Conservation (phyloP, 2,329 filamentous ascomycete species). For the Exophiala xenobiotica region DNA sequence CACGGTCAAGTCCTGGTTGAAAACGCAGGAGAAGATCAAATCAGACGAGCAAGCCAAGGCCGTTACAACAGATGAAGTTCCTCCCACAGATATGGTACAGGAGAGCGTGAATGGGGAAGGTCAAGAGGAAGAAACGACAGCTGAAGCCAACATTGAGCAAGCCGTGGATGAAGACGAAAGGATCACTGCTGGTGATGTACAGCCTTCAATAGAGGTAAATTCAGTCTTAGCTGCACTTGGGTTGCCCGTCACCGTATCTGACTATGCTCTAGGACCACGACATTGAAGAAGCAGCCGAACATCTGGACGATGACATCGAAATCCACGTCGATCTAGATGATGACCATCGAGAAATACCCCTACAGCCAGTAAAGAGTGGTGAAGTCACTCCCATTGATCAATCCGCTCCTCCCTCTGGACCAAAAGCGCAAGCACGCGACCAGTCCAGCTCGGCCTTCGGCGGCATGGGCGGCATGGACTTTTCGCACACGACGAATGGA, state of each 20-base stretch:
- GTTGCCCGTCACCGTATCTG: not conserved
- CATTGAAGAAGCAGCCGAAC: slow-evolving; percentile 13
- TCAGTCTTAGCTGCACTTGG: not conserved
- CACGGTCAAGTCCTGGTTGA: slow-evolving; percentile 86
- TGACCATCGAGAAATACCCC: slow-evolving; percentile 21
- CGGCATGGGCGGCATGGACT: slow-evolving; percentile 40
- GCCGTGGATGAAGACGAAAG: slow-evolving; percentile 22
- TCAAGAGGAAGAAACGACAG: slow-evolving; percentile 5
- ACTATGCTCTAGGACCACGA: slow-evolving; percentile 17
- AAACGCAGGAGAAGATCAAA: slow-evolving; percentile 86
- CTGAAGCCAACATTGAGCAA: slow-evolving; percentile 5
- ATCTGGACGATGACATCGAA: slow-evolving; percentile 29
- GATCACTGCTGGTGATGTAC: slow-evolving; percentile 15
- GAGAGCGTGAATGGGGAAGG: slow-evolving; percentile 7
- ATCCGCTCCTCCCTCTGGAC: slow-evolving; percentile 5
- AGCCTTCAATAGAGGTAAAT: slow-evolving; percentile 27
- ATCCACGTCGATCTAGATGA: slow-evolving; percentile 30
- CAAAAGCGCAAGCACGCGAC: slow-evolving; percentile 12
- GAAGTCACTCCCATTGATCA: slow-evolving; percentile 17
- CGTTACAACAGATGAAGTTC: slow-evolving; percentile 26
- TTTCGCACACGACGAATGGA: slow-evolving; percentile 51
- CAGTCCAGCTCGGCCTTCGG: slow-evolving; percentile 1
- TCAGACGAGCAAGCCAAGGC: slow-evolving; percentile 58
- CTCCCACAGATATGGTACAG: slow-evolving; percentile 1
- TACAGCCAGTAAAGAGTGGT: slow-evolving; percentile 10